Evolutionary conservation across 2,329 filamentous ascomycete genomes (phyloP), one percentile per base, ranked within the genome.

Genomic region (Scytalidium lignicola): DNA sequence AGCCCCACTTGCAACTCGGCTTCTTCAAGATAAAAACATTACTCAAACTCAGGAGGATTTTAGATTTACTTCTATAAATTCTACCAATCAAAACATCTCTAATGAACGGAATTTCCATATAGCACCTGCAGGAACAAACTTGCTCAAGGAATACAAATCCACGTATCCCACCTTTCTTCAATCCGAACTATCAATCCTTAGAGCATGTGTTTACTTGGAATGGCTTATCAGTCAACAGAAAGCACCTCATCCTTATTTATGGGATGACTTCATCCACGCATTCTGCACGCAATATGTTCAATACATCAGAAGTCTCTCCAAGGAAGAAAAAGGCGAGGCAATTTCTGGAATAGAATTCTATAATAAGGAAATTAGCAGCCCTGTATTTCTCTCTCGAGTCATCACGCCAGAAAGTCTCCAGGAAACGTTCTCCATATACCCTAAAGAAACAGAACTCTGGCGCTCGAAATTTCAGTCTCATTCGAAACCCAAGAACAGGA

Each of bases 221-320:
- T 67, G 65, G 46, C 61, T 75, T 1, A 62, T 64, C 40, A 56
- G 62, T 20, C 52, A 60, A 17, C 54, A 62, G 12, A 61, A 63
- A 8, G 46, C 55, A 3, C 57, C 78, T 17, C 65, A 68, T 12
- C 67, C 69, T 20, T 75, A 65, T 47, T 57, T 78, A 0, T 80
- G 72, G 51, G 78, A 81, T 54, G 78, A 80, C 48, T 76, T 79
- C 46, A 70, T 81, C 42, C 62, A 65, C 10, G 62, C 62, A 2
- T 79, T 73, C 45, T 64, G 69, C 1, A 59, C 58, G 1, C 66
- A 70, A 1, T 81, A 70, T 53, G 53, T 69, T 6, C 53, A 58
- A 0, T 78, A 79, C 47, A 65, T 73, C 20, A 48, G 58, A 2
- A 55, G 57, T 2, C 49, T 60, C 1, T 51, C 53, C 2, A 53